Conservation (phyloP, 768 basidiomycete species). For the Daedaleopsis sinensis region DNA sequence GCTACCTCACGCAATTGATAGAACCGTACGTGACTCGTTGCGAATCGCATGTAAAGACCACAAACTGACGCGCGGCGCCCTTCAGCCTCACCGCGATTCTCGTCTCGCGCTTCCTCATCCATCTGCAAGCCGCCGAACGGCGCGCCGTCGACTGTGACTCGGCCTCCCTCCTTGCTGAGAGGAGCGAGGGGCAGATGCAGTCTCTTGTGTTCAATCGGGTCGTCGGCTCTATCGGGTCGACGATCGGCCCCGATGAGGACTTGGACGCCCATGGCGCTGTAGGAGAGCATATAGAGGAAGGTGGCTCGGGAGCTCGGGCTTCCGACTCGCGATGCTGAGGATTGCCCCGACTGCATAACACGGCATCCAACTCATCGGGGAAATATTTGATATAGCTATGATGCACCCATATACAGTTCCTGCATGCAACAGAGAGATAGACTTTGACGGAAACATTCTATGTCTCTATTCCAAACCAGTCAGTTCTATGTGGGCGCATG, state of each 20-base stretch:
- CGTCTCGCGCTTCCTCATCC: constrained; percentile 1
- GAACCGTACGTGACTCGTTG: background rate
- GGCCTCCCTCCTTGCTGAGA: background rate
- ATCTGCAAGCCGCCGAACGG: background rate
- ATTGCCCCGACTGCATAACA: too few species aligned
- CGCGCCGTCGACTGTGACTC: background rate
- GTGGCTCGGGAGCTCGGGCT: too few species aligned
- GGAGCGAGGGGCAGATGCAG: background rate
- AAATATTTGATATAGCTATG: too few species aligned
- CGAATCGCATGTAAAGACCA: too few species aligned
- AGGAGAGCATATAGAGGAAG: too few species aligned
- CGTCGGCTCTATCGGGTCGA: background rate
- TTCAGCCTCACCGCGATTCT: background rate
- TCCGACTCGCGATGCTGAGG: too few species aligned
- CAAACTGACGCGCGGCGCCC: too few species aligned
- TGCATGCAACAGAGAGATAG: background rate
- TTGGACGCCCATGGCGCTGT: background rate
- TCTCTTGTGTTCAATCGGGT: background rate
- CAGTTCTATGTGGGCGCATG: too few species aligned
- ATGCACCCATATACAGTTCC: too few species aligned
- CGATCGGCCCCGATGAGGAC: background rate
- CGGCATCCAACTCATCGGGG: too few species aligned
- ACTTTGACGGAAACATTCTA: background rate
- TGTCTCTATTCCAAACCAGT: background rate
- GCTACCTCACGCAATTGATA: too few species aligned